Percentiles rank a stretch among this genome's conserved stretches.
Evolutionary conservation across 495 filamentous ascomycete genomes (phyloP).

Genomic region (Friedmanniomyces simplex): DNA sequence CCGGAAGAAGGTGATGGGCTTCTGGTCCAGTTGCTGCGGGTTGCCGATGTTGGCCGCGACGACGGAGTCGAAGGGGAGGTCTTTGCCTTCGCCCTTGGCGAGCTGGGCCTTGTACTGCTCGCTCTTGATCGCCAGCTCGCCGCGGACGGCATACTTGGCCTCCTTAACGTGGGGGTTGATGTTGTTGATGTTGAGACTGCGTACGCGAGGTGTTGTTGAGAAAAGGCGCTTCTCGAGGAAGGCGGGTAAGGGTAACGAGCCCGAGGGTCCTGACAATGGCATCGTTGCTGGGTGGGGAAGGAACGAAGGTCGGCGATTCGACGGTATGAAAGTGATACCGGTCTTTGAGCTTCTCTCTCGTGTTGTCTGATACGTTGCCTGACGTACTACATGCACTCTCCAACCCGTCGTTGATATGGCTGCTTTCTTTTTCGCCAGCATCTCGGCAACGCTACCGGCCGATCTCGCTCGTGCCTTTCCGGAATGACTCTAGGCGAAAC

Average conservation of each 20-base stretch:
- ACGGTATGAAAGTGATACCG: too few relatives aligned
- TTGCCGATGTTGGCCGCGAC: conserved; percentile 98
- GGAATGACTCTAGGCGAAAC: too few relatives aligned
- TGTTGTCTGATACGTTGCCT: too few relatives aligned
- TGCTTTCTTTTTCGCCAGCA: too few relatives aligned
- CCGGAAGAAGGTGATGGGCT: conserved; percentile 97
- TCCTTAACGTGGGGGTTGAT: conserved; percentile 79
- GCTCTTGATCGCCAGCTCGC: conserved; percentile 81
- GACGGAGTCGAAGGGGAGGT: conserved; percentile 76
- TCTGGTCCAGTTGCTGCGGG: conserved; percentile 96
- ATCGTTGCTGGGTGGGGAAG: background rate
- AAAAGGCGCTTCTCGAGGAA: conserved; percentile 34
- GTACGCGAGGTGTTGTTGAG: conserved; percentile 43
- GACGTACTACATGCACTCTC: too few relatives aligned
- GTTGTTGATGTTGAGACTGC: conserved; percentile 68
- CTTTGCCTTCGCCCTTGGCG: conserved; percentile 42
- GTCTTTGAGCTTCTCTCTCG: too few relatives aligned
- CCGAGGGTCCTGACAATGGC: conserved; percentile 5
- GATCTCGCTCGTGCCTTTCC: too few relatives aligned
- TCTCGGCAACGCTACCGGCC: too few relatives aligned
- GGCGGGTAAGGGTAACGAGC: conserved; percentile 6
- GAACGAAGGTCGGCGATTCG: too few relatives aligned
- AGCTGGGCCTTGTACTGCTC: conserved; percentile 77
- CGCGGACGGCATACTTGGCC: conserved; percentile 93
- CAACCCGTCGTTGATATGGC: too few relatives aligned